Evolutionary conservation across 225 moss, liverwort and hornwort species (phyloP).

Genomic region (Anthoceros angustus): DNA sequence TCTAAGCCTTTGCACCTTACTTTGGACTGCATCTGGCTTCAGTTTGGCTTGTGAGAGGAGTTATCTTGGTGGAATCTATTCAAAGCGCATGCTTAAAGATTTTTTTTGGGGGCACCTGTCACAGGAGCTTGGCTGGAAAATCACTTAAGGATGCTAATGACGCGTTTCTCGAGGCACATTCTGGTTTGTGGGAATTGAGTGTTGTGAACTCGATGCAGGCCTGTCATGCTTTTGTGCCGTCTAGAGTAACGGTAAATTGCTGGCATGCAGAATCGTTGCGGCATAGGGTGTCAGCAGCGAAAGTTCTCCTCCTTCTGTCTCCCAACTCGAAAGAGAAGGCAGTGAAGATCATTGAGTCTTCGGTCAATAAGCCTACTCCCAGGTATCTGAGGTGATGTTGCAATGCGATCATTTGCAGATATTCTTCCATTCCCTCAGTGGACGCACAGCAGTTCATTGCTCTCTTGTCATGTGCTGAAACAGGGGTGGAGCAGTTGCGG

Average conservation of each 20-base stretch:
- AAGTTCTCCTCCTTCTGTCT: conserved; percentile 54
- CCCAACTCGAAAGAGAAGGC: conserved; percentile 57
- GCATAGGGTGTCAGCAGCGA: conserved; percentile 82
- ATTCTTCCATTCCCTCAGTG: too few species aligned
- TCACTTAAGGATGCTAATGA: neutral
- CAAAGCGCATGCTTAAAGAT: neutral
- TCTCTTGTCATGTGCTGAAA: neutral
- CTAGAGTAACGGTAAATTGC: neutral
- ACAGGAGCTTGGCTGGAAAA: neutral
- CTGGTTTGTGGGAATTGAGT: neutral
- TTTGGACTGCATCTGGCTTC: neutral
- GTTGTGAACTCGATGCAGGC: neutral
- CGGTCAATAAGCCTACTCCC: conserved; percentile 12
- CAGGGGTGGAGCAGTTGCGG: conserved; percentile 17
- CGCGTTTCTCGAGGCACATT: neutral
- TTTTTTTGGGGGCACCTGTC: neutral
- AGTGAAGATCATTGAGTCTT: conserved; percentile 68
- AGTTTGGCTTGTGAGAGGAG: neutral
- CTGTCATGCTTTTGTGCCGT: conserved; percentile 4
- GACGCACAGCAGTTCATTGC: neutral
- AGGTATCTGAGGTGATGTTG: neutral
- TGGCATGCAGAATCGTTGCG: conserved; percentile 38
- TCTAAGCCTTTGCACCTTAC: neutral
- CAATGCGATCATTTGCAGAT: too few species aligned
- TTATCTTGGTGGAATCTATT: neutral